Evolutionary conservation across 1,284 basidiomycete genomes (phyloP).

Genomic region (Athelia sp.): DNA sequence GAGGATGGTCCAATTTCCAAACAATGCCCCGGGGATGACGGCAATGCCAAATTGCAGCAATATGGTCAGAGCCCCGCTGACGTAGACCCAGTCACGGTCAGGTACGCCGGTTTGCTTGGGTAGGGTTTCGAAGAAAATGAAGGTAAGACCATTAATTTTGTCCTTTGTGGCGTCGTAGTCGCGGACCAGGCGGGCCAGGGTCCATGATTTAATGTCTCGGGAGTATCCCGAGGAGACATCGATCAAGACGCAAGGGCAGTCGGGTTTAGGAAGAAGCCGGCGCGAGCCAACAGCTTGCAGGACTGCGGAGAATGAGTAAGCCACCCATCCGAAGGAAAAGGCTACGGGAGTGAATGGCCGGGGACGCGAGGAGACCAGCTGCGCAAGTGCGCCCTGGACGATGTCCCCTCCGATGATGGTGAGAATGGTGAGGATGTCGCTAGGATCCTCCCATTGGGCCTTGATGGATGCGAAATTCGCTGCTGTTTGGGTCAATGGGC

Average conservation of each 20-base stretch:
- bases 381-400: constrained; percentile 26
- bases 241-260: constrained; percentile 20
- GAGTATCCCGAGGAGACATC: constrained; percentile 21
- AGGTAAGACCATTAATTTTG: too few species aligned
- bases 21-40: constrained; percentile 18
- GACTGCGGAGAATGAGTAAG: constrained; percentile 26
- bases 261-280: constrained; percentile 23
- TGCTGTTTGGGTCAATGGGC: too few species aligned
- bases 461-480: too few species aligned
- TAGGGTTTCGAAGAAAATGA: constrained; percentile 9
- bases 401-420: constrained; percentile 31
- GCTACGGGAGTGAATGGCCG: constrained; percentile 25
- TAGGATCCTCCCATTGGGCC: constrained; percentile 23
- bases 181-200: constrained; percentile 24
- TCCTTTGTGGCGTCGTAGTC: too few species aligned
- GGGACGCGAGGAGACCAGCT: constrained; percentile 24
- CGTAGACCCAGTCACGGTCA: constrained; percentile 23
- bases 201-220: constrained; percentile 24
- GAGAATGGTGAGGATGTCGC: constrained; percentile 23
- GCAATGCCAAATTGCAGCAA: constrained; percentile 22
- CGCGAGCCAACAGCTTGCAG: constrained; percentile 22
- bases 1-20: constrained; percentile 22
- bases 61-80: constrained; percentile 18
- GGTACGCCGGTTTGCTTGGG: constrained; percentile 15
- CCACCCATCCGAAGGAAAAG: constrained; percentile 34